Evolutionary conservation across 345 rosid genomes (phyloP).

Genomic region (Salix arbutifolia): DNA sequence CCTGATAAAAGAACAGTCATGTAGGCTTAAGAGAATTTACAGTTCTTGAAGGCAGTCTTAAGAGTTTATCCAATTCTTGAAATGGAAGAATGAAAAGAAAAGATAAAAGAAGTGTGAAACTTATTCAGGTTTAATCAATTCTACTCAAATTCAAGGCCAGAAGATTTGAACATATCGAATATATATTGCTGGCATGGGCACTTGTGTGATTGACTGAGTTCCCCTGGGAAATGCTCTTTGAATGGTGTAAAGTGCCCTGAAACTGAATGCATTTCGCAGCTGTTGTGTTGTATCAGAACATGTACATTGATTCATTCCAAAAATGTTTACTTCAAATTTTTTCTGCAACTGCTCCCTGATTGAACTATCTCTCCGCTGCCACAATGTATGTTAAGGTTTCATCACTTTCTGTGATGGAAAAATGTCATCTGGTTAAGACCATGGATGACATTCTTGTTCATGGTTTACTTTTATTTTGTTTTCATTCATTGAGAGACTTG

Average conservation of each 20-base stretch:
- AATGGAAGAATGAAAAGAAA: neutral
- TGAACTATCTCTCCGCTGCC: neutral
- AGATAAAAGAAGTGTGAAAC: neutral
- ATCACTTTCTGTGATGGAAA: too few species aligned
- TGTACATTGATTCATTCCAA: too few species aligned
- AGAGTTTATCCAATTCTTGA: neutral
- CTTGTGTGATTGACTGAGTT: neutral
- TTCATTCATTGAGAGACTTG: too few species aligned
- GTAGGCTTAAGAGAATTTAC: constrained; percentile 24
- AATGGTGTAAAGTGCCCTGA: neutral
- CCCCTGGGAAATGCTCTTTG: neutral
- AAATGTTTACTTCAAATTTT: neutral
- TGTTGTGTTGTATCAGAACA: neutral
- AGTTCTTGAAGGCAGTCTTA: neutral
- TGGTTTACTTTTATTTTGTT: too few species aligned
- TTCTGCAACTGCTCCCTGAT: neutral
- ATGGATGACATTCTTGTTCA: too few species aligned
- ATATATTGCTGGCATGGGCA: neutral
- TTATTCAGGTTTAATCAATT: neutral
- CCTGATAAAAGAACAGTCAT: constrained; percentile 35
- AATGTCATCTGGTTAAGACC: too few species aligned
- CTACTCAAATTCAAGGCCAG: neutral
- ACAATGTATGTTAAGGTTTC: neutral
- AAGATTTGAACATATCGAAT: neutral
- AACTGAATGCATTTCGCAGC: neutral